These are phyloP conservation scores for Rubus parviflorus DNA, from an alignment of 306 rosid genomes.

Conservation along the genomic window DNA sequence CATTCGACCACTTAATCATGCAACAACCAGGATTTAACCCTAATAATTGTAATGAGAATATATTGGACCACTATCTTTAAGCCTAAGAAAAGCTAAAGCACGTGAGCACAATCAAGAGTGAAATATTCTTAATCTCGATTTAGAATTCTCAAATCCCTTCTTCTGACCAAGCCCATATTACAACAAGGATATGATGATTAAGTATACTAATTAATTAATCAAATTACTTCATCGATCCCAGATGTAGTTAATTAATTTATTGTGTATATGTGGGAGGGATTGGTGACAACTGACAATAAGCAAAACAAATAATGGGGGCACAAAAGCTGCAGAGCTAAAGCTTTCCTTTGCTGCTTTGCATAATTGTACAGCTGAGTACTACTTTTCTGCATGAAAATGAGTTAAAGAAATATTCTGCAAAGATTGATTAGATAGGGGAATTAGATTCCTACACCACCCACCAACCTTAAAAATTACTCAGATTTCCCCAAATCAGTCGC, in stretches of 20 bases:
- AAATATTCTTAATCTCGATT: slow-evolving; percentile 8
- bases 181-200: neutral
- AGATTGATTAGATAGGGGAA: slow-evolving; percentile 50
- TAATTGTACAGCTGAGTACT: slow-evolving; percentile 10
- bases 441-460: slow-evolving; percentile 51
- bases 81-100: neutral
- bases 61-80: slow-evolving; percentile 9
- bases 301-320: slow-evolving; percentile 13
- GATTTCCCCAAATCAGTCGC: slow-evolving; percentile 22
- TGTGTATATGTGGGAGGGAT: neutral
- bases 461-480: slow-evolving; percentile 26
- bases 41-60: neutral
- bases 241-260: neutral
- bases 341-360: slow-evolving; percentile 31
- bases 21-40: neutral
- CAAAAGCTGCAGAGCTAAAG: slow-evolving; percentile 37
- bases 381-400: slow-evolving; percentile 40
- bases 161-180: slow-evolving; percentile 10
- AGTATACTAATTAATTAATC: neutral
- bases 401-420: slow-evolving; percentile 48
- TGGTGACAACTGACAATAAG: slow-evolving; percentile 4
- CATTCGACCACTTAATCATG: neutral
- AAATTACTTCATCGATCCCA: neutral
- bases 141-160: slow-evolving; percentile 3
- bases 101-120: slow-evolving; percentile 22